Evolutionary conservation across 768 basidiomycete genomes (phyloP).

Genomic region (Kwoniella botswanensis): DNA sequence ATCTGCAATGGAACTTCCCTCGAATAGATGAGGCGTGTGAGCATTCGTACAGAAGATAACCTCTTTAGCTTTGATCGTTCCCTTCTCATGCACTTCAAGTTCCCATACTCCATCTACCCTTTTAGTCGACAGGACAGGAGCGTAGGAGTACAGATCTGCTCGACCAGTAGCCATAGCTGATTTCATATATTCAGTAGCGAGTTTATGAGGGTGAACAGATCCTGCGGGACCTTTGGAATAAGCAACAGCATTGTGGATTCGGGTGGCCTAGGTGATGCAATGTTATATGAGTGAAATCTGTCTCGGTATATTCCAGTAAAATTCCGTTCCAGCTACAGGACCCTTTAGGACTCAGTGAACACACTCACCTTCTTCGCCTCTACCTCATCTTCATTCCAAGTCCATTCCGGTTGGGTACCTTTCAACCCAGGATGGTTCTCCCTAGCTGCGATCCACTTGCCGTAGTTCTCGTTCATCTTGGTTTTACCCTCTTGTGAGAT

Average conservation of each 20-base stretch:
- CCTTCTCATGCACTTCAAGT: constrained; percentile 18
- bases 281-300: too few species aligned
- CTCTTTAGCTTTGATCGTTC: constrained; percentile 26
- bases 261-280: constrained; percentile 19
- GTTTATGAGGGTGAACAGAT: constrained; percentile 44
- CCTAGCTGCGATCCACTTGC: constrained; percentile 22
- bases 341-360: too few species aligned
- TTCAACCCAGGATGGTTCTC: constrained; percentile 9
- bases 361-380: constrained; percentile 62
- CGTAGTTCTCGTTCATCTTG: constrained; percentile 12
- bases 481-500: neutral
- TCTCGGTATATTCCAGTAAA: too few species aligned
- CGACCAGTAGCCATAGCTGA: constrained; percentile 24
- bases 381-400: constrained; percentile 59
- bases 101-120: constrained; percentile 13
- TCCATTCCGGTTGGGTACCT: constrained; percentile 50
- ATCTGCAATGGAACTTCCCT: constrained; percentile 10
- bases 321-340: too few species aligned
- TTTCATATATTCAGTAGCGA: constrained; percentile 33
- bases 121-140: constrained; percentile 23
- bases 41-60: constrained; percentile 38
- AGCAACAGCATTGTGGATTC: constrained; percentile 22
- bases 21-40: constrained; percentile 31
- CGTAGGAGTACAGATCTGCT: constrained; percentile 33
- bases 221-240: constrained; percentile 32